phyloP scores from a whole-genome alignment of 176 grass and related monocot species.

The Juncus effusus region DNA sequence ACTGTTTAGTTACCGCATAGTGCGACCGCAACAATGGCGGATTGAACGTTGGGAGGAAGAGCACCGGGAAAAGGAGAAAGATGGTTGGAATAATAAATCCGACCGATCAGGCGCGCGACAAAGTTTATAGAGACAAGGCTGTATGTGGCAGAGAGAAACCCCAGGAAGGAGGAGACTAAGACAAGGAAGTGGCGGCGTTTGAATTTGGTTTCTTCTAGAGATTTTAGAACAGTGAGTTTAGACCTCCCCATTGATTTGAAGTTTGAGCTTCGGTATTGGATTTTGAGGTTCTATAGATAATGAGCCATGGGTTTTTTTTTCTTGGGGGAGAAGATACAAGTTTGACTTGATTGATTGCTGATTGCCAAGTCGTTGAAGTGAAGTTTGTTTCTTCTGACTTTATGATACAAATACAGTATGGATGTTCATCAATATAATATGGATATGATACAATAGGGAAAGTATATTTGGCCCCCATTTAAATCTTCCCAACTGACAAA shows the following conservation, averaged over 20 bases:
- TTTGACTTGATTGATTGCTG: no score
- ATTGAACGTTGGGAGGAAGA: constrained; percentile 53
- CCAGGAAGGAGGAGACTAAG: constrained; percentile 50
- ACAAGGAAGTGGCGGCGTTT: constrained; percentile 62
- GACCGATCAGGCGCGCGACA: constrained; percentile 49
- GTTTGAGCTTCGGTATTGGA: no score
- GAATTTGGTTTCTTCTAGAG: constrained; percentile 32
- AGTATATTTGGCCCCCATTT: no score
- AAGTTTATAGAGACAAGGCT: constrained; percentile 59
- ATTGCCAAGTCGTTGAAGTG: no score
- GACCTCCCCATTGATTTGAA: not conserved
- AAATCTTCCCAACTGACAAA: no score
- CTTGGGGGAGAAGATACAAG: no score
- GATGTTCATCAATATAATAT: no score
- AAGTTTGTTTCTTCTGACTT: no score
- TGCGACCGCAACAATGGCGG: constrained; percentile 35
- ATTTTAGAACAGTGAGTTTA: constrained; percentile 23
- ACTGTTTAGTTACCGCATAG: constrained; percentile 15
- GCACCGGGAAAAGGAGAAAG: constrained; percentile 24
- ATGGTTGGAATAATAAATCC: constrained; percentile 50
- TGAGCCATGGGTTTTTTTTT: no score
- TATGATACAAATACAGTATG: no score
- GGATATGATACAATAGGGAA: no score
- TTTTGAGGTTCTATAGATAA: no score
- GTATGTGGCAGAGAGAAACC: constrained; percentile 64